A percentile compares a stretch with the other conserved stretches of the same genome.
Evolutionary conservation across 2,329 filamentous ascomycete genomes (phyloP).

Genomic region (Phialemoniopsis sp.): DNA sequence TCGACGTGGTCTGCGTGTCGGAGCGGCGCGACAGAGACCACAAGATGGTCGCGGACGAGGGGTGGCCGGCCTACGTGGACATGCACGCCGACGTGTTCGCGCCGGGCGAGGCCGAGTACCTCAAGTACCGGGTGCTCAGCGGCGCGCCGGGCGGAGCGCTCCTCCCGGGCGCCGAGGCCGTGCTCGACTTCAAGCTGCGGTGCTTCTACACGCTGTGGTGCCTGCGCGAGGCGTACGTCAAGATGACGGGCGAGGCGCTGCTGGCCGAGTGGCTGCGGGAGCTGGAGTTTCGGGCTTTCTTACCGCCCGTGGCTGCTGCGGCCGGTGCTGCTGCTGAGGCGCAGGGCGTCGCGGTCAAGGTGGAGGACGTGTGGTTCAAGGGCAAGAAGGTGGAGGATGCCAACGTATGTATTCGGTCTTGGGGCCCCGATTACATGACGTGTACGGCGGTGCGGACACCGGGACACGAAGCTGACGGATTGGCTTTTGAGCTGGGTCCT

Average conservation of each 20-base stretch:
- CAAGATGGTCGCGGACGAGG: constrained; percentile 45
- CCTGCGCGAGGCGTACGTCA: constrained; percentile 76
- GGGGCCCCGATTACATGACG: constrained; percentile 50
- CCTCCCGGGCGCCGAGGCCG: constrained; percentile 17
- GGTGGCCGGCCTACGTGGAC: constrained; percentile 65
- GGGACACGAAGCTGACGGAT: constrained; percentile 25
- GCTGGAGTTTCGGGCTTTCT: constrained; percentile 64
- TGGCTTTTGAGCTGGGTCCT: constrained; percentile 31
- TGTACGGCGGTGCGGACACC: constrained; percentile 45
- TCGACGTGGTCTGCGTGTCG: constrained; percentile 71
- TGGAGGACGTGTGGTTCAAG: constrained; percentile 32
- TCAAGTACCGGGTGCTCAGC: constrained; percentile 43
- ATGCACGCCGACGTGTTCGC: constrained; percentile 70
- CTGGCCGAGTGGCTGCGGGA: constrained; percentile 68
- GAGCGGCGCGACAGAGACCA: constrained; percentile 64
- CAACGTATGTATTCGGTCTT: constrained; percentile 35
- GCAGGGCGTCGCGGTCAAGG: constrained; percentile 24
- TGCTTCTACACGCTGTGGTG: constrained; percentile 77
- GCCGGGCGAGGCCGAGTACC: constrained; percentile 53
- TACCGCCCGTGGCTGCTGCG: constrained; percentile 39
- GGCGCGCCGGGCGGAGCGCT: constrained; percentile 14
- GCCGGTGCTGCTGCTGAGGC: constrained; percentile 13
- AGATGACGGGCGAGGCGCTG: constrained; percentile 76
- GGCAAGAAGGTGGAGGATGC: constrained; percentile 33
- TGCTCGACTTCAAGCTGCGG: constrained; percentile 60